Conservation (phyloP, 2,329 filamentous ascomycete genomes). For the Alternaria burnsii region DNA sequence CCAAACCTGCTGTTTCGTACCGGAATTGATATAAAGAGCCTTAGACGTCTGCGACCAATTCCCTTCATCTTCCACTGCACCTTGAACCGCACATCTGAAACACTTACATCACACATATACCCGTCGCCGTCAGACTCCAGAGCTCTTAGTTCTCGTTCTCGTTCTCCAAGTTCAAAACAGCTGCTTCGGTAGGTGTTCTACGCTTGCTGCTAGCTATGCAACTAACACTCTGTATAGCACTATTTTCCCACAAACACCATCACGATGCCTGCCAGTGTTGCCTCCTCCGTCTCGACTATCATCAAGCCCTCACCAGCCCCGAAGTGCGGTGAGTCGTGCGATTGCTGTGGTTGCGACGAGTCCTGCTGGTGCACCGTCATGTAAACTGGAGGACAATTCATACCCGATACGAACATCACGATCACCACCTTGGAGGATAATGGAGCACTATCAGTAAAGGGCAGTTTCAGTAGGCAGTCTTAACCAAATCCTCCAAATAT, state of each 20-base stretch:
- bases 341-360: constrained; percentile 52
- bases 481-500: background rate
- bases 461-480: background rate
- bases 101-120: background rate
- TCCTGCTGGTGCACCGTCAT: constrained; percentile 35
- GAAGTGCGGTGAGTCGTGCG: constrained; percentile 48
- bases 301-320: constrained; percentile 48
- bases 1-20: background rate
- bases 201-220: background rate
- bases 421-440: background rate
- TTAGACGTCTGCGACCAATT: background rate
- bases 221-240: constrained; percentile 1
- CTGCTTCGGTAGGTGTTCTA: constrained; percentile 1
- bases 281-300: constrained; percentile 48
- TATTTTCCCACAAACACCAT: background rate
- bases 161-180: background rate
- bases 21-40: constrained; percentile 16
- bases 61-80: background rate
- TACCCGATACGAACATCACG: background rate
- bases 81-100: background rate
- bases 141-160: background rate
- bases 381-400: constrained; percentile 2
- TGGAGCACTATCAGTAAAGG: background rate
- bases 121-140: background rate
- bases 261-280: constrained; percentile 46